Percentiles rank a stretch among this genome's conserved stretches.
phyloP scores from a whole-genome alignment of 202 grass and related monocot species.

The Carex sylvatica region DNA sequence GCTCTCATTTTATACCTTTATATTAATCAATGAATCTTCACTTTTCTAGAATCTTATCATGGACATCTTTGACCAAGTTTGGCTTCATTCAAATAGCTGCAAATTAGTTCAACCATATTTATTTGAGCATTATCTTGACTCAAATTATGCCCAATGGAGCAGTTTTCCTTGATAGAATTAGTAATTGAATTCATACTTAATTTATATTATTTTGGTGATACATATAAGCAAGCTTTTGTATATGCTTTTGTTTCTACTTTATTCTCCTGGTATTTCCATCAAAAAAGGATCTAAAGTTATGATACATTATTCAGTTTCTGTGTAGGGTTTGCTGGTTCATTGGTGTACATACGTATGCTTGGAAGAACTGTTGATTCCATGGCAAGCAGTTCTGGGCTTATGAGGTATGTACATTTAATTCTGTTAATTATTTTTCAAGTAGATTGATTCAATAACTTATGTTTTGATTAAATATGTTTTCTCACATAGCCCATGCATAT shows the following conservation, averaged over 20 bases:
- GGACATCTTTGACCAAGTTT: background rate
- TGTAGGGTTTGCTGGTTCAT: conserved; percentile 80
- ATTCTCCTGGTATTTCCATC: background rate
- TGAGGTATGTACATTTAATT: conserved; percentile 50
- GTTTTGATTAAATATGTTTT: background rate
- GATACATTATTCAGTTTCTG: conserved; percentile 60
- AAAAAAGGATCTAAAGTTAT: conserved; percentile 11
- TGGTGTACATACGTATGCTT: conserved; percentile 89
- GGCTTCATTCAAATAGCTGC: background rate
- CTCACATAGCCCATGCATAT: background rate
- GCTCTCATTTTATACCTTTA: background rate
- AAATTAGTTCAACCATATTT: conserved; percentile 5
- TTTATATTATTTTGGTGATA: background rate
- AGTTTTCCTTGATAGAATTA: background rate
- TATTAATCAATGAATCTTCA: background rate
- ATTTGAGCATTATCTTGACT: background rate
- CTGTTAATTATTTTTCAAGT: background rate
- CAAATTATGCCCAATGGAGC: background rate
- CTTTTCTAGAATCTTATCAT: background rate
- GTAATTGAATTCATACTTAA: background rate
- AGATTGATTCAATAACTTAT: background rate
- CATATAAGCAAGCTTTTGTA: background rate
- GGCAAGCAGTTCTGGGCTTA: conserved; percentile 64
- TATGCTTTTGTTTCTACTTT: background rate
- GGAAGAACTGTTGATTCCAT: conserved; percentile 90